Percentiles rank a stretch among this genome's conserved stretches.
These are phyloP conservation scores for Cytidiella melzeri DNA, from an alignment of 768 basidiomycete genomes.

Conservation along the genomic window DNA sequence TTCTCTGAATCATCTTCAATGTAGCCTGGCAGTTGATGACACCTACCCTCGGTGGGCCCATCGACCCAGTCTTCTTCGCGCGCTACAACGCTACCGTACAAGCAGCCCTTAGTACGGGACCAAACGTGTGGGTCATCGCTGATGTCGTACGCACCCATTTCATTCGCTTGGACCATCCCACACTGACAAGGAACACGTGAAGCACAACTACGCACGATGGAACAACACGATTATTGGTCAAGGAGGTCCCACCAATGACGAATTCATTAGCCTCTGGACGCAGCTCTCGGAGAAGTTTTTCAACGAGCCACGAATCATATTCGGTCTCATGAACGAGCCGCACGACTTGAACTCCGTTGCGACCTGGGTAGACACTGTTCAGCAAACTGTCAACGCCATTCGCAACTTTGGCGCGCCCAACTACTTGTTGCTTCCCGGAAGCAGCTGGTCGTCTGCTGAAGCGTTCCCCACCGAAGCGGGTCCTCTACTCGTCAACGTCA, in stretches of 20 bases:
- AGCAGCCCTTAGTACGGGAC: constrained; percentile 34
- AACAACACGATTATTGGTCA: constrained; percentile 38
- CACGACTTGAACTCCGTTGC: constrained; percentile 34
- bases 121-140: constrained; percentile 40
- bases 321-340: constrained; percentile 39
- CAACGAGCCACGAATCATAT: constrained; percentile 29
- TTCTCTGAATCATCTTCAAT: constrained; percentile 1
- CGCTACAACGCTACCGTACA: constrained; percentile 44
- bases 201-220: constrained; percentile 58
- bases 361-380: constrained; percentile 30
- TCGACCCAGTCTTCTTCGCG: constrained; percentile 37
- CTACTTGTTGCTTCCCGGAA: constrained; percentile 38
- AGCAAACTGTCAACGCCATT: constrained; percentile 36
- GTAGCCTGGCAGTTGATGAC: constrained; percentile 48
- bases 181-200: neutral
- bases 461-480: constrained; percentile 34
- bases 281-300: constrained; percentile 34
- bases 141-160: constrained; percentile 39
- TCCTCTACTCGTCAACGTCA: constrained; percentile 33
- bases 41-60: constrained; percentile 39
- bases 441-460: constrained; percentile 32
- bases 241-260: constrained; percentile 35
- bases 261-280: constrained; percentile 37
- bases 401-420: constrained; percentile 36
- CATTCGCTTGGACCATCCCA: neutral